Evolutionary conservation across 2,329 filamentous ascomycete genomes (phyloP), one percentile per base, ranked within the genome.

Genomic region (Exophiala aquamarina): DNA sequence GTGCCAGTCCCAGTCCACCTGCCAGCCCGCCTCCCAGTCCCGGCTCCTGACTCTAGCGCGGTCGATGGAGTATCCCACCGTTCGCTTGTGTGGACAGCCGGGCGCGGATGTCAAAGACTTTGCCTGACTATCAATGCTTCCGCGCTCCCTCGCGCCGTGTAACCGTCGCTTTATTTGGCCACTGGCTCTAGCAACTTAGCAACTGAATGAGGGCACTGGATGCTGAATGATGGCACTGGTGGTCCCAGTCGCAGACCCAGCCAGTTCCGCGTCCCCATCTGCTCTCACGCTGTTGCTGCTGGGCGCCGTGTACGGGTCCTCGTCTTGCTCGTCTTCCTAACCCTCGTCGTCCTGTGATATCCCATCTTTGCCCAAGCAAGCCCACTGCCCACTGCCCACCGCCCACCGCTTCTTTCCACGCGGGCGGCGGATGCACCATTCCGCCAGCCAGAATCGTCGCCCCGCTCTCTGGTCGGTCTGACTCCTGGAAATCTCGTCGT

Each of bases 351-450:
- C 20, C 23, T 31, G 10, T 31, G 38, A 28, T 26, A 28, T 31
- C 49, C 35, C 48, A 44, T 43, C 45, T 42, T n/a, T 45, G 44
- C 44, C 49, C 35, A 49, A 41, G 29, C 13, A 34, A n/a, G 9
- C 28, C 9, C 28, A n/a, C 9, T 9, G 28, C 28, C 28, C 28
- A 35, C 7, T 14, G n/a, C n/a, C n/a, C n/a, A n/a, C 15, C 41
- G 52, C 42, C 52, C 52, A 55, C 52, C 52, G 52, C 52, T 40
- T 52, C 45, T 54, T n/a, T 54, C 52, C 45, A 49, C 52, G 49
- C 49, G 42, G 35, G 48, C 46, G 52, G 42, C 49, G 52, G 52
- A 55, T 55, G 48, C 45, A 35, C 41, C 49, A 49, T 49, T 49
- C 52, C 52, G 45, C 45, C 45, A 52, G 31, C 36, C 40, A 15